A percentile compares a stretch with the other conserved stretches of the same genome.
These are phyloP conservation scores for Saccharomyces hybrid DNA, from an alignment of 1,139 yeast genomes.

Conservation along the genomic window DNA sequence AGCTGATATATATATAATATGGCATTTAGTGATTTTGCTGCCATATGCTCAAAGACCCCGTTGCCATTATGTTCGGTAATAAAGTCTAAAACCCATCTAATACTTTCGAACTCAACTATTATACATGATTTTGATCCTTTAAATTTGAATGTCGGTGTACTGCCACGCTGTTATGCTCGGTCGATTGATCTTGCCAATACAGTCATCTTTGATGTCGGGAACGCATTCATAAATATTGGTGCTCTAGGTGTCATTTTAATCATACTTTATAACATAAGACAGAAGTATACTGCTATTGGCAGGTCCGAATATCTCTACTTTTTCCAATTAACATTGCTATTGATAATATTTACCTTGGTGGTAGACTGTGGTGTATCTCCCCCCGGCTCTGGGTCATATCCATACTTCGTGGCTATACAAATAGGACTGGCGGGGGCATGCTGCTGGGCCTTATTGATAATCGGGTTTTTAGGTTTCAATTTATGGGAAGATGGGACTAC, in stretches of 20 bases:
- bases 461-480: conserved; percentile 79
- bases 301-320: conserved; percentile 76
- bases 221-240: conserved; percentile 76
- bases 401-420: conserved; percentile 79
- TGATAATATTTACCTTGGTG: conserved; percentile 58
- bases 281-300: conserved; percentile 91
- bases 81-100: conserved; percentile 24
- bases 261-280: conserved; percentile 70
- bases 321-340: conserved; percentile 51
- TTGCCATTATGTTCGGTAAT: conserved; percentile 59
- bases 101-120: conserved; percentile 19
- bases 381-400: conserved; percentile 66
- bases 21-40: conserved; percentile 64
- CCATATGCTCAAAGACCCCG: conserved; percentile 60
- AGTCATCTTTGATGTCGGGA: conserved; percentile 84
- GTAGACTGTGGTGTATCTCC: conserved; percentile 93
- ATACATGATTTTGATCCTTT: conserved; percentile 22
- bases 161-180: conserved; percentile 78
- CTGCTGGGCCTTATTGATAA: conserved; percentile 59
- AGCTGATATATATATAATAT: conserved; percentile 16
- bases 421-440: conserved; percentile 65
- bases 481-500: conserved; percentile 90
- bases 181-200: conserved; percentile 86
- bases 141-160: conserved; percentile 42
- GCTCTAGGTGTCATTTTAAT: conserved; percentile 57